Evolutionary conservation across 139 green algal genomes (phyloP).

Genomic region (Protoeuglena noctilucae): DNA sequence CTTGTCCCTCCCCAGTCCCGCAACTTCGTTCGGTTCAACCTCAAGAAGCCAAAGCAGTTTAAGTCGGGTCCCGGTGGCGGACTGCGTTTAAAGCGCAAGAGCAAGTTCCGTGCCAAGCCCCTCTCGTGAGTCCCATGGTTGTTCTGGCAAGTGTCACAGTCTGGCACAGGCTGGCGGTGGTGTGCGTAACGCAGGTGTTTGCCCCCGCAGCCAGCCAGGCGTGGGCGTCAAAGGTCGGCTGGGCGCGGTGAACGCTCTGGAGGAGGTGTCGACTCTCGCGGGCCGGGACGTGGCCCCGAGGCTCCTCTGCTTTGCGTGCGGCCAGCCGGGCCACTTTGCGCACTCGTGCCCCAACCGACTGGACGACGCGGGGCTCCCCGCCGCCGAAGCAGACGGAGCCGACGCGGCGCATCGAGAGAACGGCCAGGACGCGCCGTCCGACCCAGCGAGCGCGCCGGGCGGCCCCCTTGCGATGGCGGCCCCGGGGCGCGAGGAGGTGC

Average conservation of each 20-base stretch:
- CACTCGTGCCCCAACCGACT: conserved; percentile 25
- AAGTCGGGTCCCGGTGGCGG: too few relatives aligned
- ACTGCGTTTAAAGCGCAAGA: neutral
- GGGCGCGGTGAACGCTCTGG: neutral
- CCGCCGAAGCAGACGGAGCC: neutral
- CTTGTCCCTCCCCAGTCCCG: too few relatives aligned
- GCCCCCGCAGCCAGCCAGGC: neutral
- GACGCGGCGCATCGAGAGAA: too few relatives aligned
- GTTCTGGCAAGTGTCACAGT: neutral
- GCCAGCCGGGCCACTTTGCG: conserved; percentile 29
- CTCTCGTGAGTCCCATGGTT: too few relatives aligned
- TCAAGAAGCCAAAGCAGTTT: too few relatives aligned
- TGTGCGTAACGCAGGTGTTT: too few relatives aligned
- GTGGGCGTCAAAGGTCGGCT: neutral
- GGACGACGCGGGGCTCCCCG: neutral
- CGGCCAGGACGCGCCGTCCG: too few relatives aligned
- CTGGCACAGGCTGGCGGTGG: neutral
- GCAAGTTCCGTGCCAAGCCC: neutral
- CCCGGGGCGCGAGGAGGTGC: neutral
- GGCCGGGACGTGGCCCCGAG: neutral
- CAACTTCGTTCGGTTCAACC: neutral
- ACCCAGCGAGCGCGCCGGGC: conserved; percentile 3
- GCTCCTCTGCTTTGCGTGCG: conserved; percentile 31
- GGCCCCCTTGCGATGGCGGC: neutral
- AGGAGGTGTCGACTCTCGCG: neutral